Evolutionary conservation across 2,329 filamentous ascomycete species (phyloP).

Genomic region (Hymenoscyphus fructigenus): DNA sequence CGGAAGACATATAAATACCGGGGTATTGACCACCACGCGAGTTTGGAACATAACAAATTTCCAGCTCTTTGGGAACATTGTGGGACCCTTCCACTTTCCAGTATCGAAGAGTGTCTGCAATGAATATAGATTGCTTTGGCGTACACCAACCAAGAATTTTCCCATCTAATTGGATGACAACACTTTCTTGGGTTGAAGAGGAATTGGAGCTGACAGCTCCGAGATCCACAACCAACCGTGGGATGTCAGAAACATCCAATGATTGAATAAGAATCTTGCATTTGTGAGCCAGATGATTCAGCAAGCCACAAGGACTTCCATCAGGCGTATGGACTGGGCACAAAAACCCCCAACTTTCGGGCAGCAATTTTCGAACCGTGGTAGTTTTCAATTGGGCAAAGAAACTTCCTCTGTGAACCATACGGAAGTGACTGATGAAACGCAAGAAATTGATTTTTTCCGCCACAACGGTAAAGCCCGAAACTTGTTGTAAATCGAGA

Average conservation of each 20-base stretch:
- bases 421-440: conserved; percentile 98
- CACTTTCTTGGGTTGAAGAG: conserved; percentile 76
- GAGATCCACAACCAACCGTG: conserved; percentile 72
- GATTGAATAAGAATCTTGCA: conserved; percentile 81
- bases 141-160: conserved; percentile 87
- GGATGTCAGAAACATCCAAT: conserved; percentile 72
- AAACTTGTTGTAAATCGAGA: conserved; percentile 89
- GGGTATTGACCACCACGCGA: conserved; percentile 94
- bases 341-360: conserved; percentile 97
- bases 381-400: conserved; percentile 98
- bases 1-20: conserved; percentile 89
- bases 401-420: conserved; percentile 98
- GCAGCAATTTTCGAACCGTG: conserved; percentile 89
- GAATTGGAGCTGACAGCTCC: conserved; percentile 76
- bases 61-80: conserved; percentile 76
- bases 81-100: conserved; percentile 93
- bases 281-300: conserved; percentile 95
- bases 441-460: conserved; percentile 99
- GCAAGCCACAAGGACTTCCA: conserved; percentile 87
- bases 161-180: conserved; percentile 88
- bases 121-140: conserved; percentile 75
- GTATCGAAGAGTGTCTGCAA: conserved; percentile 83
- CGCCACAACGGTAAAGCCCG: conserved; percentile 93
- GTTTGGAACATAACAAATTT: conserved; percentile 87
- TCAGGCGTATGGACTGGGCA: conserved; percentile 98